Percentiles rank a stretch among this genome's conserved stretches.
phyloP scores from a whole-genome alignment of 768 basidiomycete genomes.

The Phaeolepiota aurea region DNA sequence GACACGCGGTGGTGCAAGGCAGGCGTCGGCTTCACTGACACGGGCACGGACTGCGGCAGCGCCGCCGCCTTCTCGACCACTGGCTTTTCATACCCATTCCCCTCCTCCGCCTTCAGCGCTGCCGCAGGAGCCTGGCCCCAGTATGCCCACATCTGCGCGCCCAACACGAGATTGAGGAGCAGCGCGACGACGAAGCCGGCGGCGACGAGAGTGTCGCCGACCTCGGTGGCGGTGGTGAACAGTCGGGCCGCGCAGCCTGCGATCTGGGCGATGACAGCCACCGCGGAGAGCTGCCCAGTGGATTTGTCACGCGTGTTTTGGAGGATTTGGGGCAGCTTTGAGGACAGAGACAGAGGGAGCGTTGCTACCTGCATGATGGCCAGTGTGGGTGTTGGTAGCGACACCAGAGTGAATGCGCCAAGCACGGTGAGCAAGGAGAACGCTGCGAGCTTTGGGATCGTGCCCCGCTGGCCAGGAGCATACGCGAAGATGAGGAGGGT shows the following conservation, averaged over 20 bases:
- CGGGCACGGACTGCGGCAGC: conserved; percentile 12
- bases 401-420: conserved; percentile 30
- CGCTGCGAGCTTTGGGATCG: conserved; percentile 23
- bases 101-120: conserved; percentile 10
- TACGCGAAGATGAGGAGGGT: conserved; percentile 80
- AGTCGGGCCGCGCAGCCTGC: conserved; percentile 85
- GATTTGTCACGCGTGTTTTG: conserved; percentile 69
- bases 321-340: conserved; percentile 90
- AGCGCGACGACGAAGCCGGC: conserved; percentile 84
- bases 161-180: conserved; percentile 75
- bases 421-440: conserved; percentile 20
- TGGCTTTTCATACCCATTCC: conserved; percentile 4
- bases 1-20: conserved; percentile 28
- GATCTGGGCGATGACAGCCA: conserved; percentile 85
- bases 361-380: conserved; percentile 75
- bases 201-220: conserved; percentile 71
- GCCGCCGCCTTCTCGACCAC: conserved; percentile 8
- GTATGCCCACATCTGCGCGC: conserved; percentile 77
- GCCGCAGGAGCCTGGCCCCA: conserved; percentile 43
- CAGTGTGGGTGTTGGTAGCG: conserved; percentile 40
- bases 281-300: conserved; percentile 91
- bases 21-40: conserved; percentile 15
- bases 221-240: conserved; percentile 89
- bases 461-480: conserved; percentile 22
- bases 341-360: conserved; percentile 85